Evolutionary conservation across 2,329 filamentous ascomycete species (phyloP), one percentile per base, ranked within the genome.

Genomic region (Amauroascus verrucosus): DNA sequence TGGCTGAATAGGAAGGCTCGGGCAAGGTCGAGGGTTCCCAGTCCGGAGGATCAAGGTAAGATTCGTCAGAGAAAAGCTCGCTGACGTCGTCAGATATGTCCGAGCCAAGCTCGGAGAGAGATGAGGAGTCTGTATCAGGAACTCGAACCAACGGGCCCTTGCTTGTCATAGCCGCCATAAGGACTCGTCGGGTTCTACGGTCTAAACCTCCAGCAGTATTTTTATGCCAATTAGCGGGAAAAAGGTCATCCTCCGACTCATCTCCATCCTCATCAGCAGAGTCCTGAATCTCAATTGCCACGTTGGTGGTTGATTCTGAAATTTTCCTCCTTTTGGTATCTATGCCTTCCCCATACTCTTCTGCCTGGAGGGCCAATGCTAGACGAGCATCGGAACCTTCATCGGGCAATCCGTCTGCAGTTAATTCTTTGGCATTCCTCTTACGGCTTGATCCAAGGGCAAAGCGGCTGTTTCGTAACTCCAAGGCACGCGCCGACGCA

Each of bases 311-410:
- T 47, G 30, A 54, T 55, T 26, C 57, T 14, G 57, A 56, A 8
- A 59, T 52, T 59, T 68, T 70, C 40, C 57, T 66, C 57, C 70
- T 70, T 61, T 74, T 73, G 5, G 55, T 56, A 9, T 57, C 62
- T 8, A 63, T 58, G 20, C 63, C 59, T 9, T 53, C 44, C 18
- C 66, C 65, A 51, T 78, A 77, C 58, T 79, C 75, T 58, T 81
- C 73, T 28, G 77, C 70, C 60, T 85, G 82, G 49, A 85, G 68
- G 40, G 69, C 69, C 43, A 73, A 68, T 32, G 82, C 82, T 37
- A 85, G 64, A 44, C 75, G 71, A 11, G 75, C 78, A 61, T 77
- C 74, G 1, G 65, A 62, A 32, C 69, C 68, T 38, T 70, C 65
- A 14, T 54, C 37, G 26, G 66, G 61, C 0, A 64, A 58, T 6